Percentiles rank a stretch among this genome's conserved stretches.
Evolutionary conservation across 176 grass and related monocot genomes (phyloP).

Genomic region (Raddia distichophylla): DNA sequence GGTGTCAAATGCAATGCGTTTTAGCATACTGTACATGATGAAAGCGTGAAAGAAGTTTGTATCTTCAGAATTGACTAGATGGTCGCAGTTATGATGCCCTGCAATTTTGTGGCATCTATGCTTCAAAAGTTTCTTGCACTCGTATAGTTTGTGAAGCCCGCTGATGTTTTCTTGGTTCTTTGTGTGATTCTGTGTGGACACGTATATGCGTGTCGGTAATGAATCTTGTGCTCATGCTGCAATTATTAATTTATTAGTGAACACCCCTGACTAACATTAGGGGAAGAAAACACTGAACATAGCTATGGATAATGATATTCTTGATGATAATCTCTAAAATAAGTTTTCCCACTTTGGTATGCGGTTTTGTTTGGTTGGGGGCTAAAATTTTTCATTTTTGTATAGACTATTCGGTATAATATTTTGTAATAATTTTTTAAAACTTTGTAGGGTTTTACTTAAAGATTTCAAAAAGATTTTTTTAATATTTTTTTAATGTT

Average conservation of each 20-base stretch:
- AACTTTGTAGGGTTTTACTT: too few relatives aligned
- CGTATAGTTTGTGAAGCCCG: slow-evolving; percentile 36
- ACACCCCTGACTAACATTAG: too few relatives aligned
- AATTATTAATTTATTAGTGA: neutral
- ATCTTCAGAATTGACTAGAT: slow-evolving; percentile 15
- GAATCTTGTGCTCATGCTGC: neutral
- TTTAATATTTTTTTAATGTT: too few relatives aligned
- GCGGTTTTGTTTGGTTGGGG: too few relatives aligned
- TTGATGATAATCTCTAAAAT: too few relatives aligned
- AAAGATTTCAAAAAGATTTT: too few relatives aligned
- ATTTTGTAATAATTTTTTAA: too few relatives aligned
- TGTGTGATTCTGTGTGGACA: slow-evolving; percentile 2
- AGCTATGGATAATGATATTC: too few relatives aligned
- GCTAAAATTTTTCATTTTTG: too few relatives aligned
- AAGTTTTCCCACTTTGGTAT: too few relatives aligned
- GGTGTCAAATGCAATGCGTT: slow-evolving; percentile 30
- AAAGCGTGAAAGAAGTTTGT: slow-evolving; percentile 17
- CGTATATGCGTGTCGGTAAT: neutral
- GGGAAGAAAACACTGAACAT: too few relatives aligned
- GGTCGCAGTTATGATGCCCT: slow-evolving; percentile 20
- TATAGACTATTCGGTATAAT: too few relatives aligned
- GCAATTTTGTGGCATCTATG: slow-evolving; percentile 34
- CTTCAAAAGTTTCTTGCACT: slow-evolving; percentile 18
- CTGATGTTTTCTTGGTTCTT: neutral
- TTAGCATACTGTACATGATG: slow-evolving; percentile 35